Percentiles rank a stretch among this genome's conserved stretches.
Conservation (phyloP, 2,329 filamentous ascomycete species). For the Colletotrichum tropicicola region DNA sequence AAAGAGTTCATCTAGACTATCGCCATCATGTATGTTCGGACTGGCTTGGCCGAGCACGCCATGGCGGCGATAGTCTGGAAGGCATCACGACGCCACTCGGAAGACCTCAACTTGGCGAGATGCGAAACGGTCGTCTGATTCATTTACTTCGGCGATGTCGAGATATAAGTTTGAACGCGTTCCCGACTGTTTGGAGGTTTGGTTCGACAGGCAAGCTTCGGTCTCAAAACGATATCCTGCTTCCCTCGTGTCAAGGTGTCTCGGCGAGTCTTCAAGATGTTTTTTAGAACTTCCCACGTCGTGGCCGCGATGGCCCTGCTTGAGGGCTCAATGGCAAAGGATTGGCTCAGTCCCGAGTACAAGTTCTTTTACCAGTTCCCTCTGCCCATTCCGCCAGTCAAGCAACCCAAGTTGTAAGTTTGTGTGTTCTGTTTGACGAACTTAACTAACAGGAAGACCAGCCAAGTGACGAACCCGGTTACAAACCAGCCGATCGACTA, state of each 20-base stretch:
- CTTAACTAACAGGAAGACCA: constrained; percentile 24
- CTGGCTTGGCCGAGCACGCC: background rate
- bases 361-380: constrained; percentile 47
- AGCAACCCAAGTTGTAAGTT: constrained; percentile 48
- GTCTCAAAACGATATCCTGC: background rate
- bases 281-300: constrained; percentile 2
- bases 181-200: background rate
- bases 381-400: constrained; percentile 54
- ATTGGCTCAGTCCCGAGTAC: constrained; percentile 44
- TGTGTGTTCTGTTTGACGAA: no score
- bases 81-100: background rate
- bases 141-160: background rate
- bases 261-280: background rate
- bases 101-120: background rate
- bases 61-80: constrained; percentile 4
- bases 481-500: constrained; percentile 41
- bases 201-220: background rate
- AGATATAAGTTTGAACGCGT: background rate
- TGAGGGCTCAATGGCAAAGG: constrained; percentile 19
- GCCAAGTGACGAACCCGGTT: constrained; percentile 35
- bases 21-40: background rate
- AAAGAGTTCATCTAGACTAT: constrained; percentile 1
- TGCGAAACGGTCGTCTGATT: background rate
- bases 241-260: background rate
- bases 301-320: constrained; percentile 16